Percentiles rank a stretch among this genome's conserved stretches.
Evolutionary conservation across 2,329 filamentous ascomycete species (phyloP).

Genomic region (Phoma herbarum): DNA sequence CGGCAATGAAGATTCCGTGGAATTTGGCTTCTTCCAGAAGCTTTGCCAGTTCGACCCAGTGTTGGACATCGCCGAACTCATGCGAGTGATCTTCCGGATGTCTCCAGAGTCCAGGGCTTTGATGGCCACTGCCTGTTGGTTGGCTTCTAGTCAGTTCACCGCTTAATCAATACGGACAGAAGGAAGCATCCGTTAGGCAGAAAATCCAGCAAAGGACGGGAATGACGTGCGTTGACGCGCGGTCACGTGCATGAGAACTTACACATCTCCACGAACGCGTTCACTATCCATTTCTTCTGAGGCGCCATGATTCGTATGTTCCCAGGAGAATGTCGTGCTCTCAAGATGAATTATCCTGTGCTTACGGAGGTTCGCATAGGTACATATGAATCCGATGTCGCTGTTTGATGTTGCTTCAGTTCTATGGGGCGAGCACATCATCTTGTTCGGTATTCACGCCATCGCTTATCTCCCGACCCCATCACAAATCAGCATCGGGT

Average conservation of each 20-base stretch:
- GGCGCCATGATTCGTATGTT: constrained; percentile 30
- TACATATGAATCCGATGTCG: constrained; percentile 33
- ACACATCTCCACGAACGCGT: constrained; percentile 56
- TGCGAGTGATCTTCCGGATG: constrained; percentile 71
- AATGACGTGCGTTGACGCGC: background rate
- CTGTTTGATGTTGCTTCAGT: constrained; percentile 22
- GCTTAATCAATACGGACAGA: constrained; percentile 1
- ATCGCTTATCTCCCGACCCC: constrained; percentile 33
- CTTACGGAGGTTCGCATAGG: constrained; percentile 9
- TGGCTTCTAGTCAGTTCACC: background rate
- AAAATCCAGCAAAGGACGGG: background rate
- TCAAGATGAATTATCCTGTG: constrained; percentile 6
- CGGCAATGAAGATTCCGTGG: constrained; percentile 54
- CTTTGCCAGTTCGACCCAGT: constrained; percentile 52
- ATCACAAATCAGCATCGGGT: constrained; percentile 20
- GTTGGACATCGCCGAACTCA: constrained; percentile 58
- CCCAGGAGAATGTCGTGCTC: constrained; percentile 29
- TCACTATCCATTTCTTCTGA: constrained; percentile 53
- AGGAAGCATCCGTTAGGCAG: background rate
- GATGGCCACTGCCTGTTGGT: constrained; percentile 40
- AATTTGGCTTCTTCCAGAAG: constrained; percentile 52
- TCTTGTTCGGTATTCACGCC: constrained; percentile 36
- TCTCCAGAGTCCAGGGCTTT: constrained; percentile 67
- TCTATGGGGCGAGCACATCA: constrained; percentile 42
- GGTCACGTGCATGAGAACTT: constrained; percentile 38